Evolutionary conservation across 352 stramenopile species (phyloP).

Genomic region (Blastocystis sp.): DNA sequence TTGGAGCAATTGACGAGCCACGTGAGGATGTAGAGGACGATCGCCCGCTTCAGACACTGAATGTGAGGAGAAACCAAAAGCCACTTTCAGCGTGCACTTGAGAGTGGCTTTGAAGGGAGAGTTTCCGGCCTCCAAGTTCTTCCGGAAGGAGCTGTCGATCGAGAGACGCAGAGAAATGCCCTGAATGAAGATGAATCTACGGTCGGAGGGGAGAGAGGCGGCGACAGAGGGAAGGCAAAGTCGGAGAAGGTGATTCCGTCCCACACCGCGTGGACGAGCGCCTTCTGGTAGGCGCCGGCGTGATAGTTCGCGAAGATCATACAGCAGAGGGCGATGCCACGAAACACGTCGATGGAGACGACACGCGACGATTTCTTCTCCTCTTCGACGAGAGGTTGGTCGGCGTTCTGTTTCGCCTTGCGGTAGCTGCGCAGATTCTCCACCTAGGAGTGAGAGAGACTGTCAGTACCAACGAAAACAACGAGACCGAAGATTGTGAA

Average conservation of each 20-base stretch:
- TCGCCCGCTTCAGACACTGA: slow-evolving; percentile 21
- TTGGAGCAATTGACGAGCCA: slow-evolving; percentile 20
- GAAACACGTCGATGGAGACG: slow-evolving; percentile 30
- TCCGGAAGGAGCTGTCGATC: not conserved
- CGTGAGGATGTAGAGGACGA: slow-evolving; percentile 39
- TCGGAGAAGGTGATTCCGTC: slow-evolving; percentile 37
- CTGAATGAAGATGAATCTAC: slow-evolving; percentile 50
- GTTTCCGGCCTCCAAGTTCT: not conserved
- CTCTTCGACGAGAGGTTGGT: not conserved
- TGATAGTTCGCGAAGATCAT: slow-evolving; percentile 55
- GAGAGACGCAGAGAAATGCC: slow-evolving; percentile 34
- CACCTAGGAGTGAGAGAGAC: not conserved
- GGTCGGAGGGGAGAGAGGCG: not conserved
- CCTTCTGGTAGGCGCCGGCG: not conserved
- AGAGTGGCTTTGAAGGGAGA: not conserved
- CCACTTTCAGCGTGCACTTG: not conserved
- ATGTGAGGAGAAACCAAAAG: not conserved
- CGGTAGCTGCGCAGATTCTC: not conserved
- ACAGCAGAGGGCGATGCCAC: slow-evolving; percentile 2
- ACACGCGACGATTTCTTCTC: not conserved
- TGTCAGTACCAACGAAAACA: not conserved
- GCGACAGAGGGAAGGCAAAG: slow-evolving; percentile 38
- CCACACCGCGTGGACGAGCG: slow-evolving; percentile 17
- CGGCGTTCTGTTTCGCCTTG: not conserved
- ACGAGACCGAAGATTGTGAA: not conserved